phyloP scores from a whole-genome alignment of 1,284 basidiomycete genomes.

The Moesziomyces sp. region DNA sequence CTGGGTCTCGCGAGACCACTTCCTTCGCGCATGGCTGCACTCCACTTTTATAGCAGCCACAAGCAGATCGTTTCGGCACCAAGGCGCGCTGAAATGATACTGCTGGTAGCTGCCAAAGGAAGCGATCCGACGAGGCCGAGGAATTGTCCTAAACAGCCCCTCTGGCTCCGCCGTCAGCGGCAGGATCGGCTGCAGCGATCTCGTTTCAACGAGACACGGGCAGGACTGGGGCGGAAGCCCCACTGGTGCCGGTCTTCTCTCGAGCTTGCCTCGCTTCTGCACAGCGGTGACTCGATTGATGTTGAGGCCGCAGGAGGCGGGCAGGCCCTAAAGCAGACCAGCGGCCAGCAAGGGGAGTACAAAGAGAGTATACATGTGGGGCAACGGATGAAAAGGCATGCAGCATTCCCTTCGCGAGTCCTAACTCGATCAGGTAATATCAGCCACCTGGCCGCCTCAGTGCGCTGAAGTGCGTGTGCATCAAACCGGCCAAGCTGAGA shows the following conservation, averaged over 20 bases:
- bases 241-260: neutral
- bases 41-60: neutral
- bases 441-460: conserved; percentile 18
- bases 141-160: neutral
- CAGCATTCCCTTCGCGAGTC: conserved; percentile 69
- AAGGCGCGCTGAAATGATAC: neutral
- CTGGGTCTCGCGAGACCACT: too few species aligned
- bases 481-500: neutral
- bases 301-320: too few species aligned
- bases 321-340: neutral
- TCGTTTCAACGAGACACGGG: neutral
- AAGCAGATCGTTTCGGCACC: neutral
- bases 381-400: conserved; percentile 21
- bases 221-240: neutral
- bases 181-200: neutral
- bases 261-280: too few species aligned
- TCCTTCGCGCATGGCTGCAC: neutral
- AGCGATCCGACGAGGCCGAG: neutral
- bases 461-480: neutral
- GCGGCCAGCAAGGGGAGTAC: conserved; percentile 3
- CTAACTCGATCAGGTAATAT: conserved; percentile 68
- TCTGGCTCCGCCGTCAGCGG: neutral
- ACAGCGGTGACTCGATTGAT: too few species aligned
- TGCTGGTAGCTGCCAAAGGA: neutral
- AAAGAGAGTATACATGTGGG: conserved; percentile 14